Percentiles rank a stretch among this genome's conserved stretches.
Evolutionary conservation across 805 yeast genomes (phyloP).

Genomic region (Candida sonorensis): DNA sequence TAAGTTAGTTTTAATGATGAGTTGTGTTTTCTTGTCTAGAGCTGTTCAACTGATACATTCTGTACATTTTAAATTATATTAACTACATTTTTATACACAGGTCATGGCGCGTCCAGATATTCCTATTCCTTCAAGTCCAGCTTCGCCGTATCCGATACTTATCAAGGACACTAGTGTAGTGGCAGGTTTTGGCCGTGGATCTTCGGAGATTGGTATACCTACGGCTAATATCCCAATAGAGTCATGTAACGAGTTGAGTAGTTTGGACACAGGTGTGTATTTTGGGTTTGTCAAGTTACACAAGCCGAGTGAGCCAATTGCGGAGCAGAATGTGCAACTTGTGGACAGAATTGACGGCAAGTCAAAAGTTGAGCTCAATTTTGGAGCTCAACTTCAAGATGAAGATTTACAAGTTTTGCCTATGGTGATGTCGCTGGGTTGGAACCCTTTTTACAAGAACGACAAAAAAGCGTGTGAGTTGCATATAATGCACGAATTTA

Average conservation of each 20-base stretch:
- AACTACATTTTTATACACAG: too few relatives aligned
- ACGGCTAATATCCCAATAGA: slow-evolving; percentile 83
- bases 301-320: slow-evolving; percentile 4
- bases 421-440: slow-evolving; percentile 93
- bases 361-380: slow-evolving; percentile 46
- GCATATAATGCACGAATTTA: slow-evolving; percentile 74
- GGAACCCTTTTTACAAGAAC: slow-evolving; percentile 89
- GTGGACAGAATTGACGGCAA: slow-evolving; percentile 29
- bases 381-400: slow-evolving; percentile 47
- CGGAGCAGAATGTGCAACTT: slow-evolving; percentile 27
- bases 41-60: too few relatives aligned
- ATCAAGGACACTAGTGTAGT: slow-evolving; percentile 42
- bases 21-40: too few relatives aligned
- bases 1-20: too few relatives aligned
- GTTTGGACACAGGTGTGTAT: slow-evolving; percentile 88
- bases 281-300: slow-evolving; percentile 54
- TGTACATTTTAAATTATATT: too few relatives aligned
- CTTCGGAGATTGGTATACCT: slow-evolving; percentile 88
- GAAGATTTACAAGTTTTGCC: slow-evolving; percentile 51
- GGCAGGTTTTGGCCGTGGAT: slow-evolving; percentile 94
- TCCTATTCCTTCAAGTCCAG: slow-evolving; percentile 33
- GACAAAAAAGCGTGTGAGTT: slow-evolving; percentile 77
- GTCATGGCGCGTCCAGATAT: slow-evolving; percentile 38
- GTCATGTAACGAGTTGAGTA: too few relatives aligned
- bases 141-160: slow-evolving; percentile 42